phyloP scores from a whole-genome alignment of 2,329 filamentous ascomycete species.

The Fusarium camptoceras region DNA sequence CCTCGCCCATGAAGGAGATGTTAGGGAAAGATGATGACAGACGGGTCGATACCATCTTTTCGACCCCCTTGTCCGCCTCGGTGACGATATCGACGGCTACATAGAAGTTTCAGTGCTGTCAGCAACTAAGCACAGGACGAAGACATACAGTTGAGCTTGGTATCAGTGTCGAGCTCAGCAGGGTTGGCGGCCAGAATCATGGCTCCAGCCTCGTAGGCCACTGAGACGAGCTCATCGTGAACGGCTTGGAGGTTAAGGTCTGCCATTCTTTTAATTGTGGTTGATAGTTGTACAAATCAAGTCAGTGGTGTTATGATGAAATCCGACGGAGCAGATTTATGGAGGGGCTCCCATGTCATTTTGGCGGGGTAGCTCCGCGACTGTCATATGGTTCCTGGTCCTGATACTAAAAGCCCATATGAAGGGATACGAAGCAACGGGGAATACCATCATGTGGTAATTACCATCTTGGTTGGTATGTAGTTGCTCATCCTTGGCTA shows the following conservation, averaged over 20 bases:
- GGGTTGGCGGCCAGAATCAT: constrained; percentile 74
- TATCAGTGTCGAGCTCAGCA: constrained; percentile 66
- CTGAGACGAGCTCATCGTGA: constrained; percentile 68
- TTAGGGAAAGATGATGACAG: constrained; percentile 65
- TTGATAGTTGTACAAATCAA: not conserved
- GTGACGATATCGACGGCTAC: constrained; percentile 76
- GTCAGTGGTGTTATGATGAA: constrained; percentile 7
- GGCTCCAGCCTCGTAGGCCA: constrained; percentile 72
- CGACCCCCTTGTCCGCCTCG: constrained; percentile 74
- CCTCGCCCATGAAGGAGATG: constrained; percentile 78
- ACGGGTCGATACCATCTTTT: constrained; percentile 68
- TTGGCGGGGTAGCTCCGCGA: constrained; percentile 33
- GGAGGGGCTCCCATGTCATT: constrained; percentile 38
- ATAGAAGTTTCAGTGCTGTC: constrained; percentile 9
- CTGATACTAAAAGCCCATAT: not conserved
- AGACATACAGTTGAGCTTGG: constrained; percentile 73
- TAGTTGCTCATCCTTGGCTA: too few relatives aligned
- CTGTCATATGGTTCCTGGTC: not conserved
- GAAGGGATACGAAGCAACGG: not conserved
- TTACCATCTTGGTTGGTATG: too few relatives aligned
- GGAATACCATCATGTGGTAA: not conserved
- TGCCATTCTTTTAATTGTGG: constrained; percentile 57
- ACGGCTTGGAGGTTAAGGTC: constrained; percentile 70
- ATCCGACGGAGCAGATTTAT: constrained; percentile 31
- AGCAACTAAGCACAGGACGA: not conserved